Base-by-base conservation (phyloP, 1,139 yeast species). In the Diutina neorugosa region DNA sequence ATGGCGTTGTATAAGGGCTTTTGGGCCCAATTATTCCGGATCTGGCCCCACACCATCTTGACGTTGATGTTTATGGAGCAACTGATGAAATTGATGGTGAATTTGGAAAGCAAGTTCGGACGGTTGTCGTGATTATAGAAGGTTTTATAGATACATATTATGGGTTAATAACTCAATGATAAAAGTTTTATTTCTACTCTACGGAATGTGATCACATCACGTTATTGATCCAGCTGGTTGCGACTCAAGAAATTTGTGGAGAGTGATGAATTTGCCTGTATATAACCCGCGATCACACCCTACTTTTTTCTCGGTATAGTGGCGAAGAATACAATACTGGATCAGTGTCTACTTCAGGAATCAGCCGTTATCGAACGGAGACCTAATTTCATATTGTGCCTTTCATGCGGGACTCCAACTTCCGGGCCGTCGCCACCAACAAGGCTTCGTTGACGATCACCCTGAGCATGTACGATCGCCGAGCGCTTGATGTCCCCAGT, bases 51-150 rank as follows among this genome's bases (percentile, higher is more conserved):
- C 66, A 90, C 98, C 3, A 84, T 93, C 53, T 74, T 93, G 62
- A 86, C 95, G 34, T 77, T 93, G 65, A 89, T 90, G 64, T 89
- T 93, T 65, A 88, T 93, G 96, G 98, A 93, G 69, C 96, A 88
- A 64, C 84, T 96, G 31, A 84, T 89, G 89, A 80, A 81, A 59
- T 69, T 80, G 54, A 77, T 78, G 56, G 71, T 54, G 23, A 48
- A 53, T 34, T 57, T 57, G 41, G 59, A 58, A 54, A 20, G 16
- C 4, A 25, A 27, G 23, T n/a, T 46, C 9, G 50, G 50, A 11
- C 37, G 50, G 11, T 46, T 46, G 27, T 46, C 37, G 8, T 20
- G n/a, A n/a, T 9, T 19, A 19, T 20, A 31, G 14, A 31, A 31
- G n/a, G n/a, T 31, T 9, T 31, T 31, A 31, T 31, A 31, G 37